Conservation (phyloP, 306 rosid species). For the Sesbania bispinosa region DNA sequence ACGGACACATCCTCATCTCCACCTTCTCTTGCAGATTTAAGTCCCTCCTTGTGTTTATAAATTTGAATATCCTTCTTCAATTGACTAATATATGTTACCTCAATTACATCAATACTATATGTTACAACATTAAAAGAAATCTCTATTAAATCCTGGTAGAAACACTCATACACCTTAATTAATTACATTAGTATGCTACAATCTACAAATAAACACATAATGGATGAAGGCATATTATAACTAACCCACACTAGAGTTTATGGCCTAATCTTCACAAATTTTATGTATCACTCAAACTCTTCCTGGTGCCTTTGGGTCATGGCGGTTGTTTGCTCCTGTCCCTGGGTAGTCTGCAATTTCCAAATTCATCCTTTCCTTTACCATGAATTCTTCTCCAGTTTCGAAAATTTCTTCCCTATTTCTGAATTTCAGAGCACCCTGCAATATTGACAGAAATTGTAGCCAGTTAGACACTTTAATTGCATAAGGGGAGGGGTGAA, state of each 20-base stretch:
- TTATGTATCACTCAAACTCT: slow-evolving; percentile 18
- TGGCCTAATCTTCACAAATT: not conserved
- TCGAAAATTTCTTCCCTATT: slow-evolving; percentile 8
- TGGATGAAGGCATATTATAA: not conserved
- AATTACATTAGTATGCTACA: not conserved
- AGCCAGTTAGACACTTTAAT: not conserved
- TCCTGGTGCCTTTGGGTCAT: slow-evolving; percentile 52
- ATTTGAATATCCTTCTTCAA: too few relatives aligned
- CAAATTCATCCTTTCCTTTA: slow-evolving; percentile 35
- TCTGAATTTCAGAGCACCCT: slow-evolving; percentile 28
- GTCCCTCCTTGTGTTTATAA: too few relatives aligned
- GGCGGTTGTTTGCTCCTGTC: slow-evolving; percentile 54
- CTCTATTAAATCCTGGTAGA: too few relatives aligned
- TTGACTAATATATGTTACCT: too few relatives aligned
- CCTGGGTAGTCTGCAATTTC: slow-evolving; percentile 50
- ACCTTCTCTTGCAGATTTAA: too few relatives aligned
- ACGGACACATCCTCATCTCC: too few relatives aligned
- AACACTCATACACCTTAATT: too few relatives aligned
- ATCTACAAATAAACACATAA: not conserved
- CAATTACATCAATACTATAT: too few relatives aligned
- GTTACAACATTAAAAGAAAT: too few relatives aligned
- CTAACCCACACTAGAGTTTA: not conserved
- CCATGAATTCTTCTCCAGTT: slow-evolving; percentile 3
- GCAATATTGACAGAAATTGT: not conserved
- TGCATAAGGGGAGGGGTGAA: not conserved